Evolutionary conservation across 163 green algal species (phyloP).

Genomic region (Chlamydomonas reinhardtii): DNA sequence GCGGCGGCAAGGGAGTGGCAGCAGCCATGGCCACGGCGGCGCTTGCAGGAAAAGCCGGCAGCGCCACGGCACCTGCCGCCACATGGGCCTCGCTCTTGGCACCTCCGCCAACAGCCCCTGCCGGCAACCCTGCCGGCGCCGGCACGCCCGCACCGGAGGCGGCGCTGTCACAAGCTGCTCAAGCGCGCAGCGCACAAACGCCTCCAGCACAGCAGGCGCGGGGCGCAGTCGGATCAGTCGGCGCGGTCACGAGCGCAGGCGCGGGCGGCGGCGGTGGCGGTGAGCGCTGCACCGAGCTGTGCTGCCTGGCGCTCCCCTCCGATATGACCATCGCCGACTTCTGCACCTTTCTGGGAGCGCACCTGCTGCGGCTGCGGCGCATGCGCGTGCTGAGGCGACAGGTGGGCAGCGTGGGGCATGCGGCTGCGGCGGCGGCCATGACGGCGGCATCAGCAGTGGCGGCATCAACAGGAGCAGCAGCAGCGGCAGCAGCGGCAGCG

Average conservation of each 20-base stretch:
- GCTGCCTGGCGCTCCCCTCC: conserved; percentile 89
- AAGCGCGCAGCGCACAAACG: too few relatives aligned
- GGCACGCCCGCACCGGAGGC: too few relatives aligned
- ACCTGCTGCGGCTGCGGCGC: conserved; percentile 24
- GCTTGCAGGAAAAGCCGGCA: not conserved
- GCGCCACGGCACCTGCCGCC: too few relatives aligned
- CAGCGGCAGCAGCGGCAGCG: too few relatives aligned
- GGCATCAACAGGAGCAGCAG: not conserved
- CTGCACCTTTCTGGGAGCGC: conserved; percentile 86
- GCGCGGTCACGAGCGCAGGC: not conserved
- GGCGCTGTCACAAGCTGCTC: too few relatives aligned
- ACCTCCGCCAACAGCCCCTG: too few relatives aligned
- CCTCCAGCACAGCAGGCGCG: too few relatives aligned
- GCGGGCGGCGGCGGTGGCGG: not conserved
- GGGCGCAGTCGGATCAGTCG: not conserved
- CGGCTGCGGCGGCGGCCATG: not conserved
- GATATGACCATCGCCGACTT: conserved; percentile 94
- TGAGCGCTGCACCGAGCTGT: conserved; percentile 71
- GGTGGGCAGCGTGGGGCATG: not conserved
- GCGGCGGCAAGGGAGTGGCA: too few relatives aligned
- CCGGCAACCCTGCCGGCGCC: not conserved
- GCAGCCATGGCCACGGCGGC: not conserved
- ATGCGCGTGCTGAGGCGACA: conserved; percentile 16
- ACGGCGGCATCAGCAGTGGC: not conserved
- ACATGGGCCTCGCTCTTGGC: conserved; percentile 21